Percentiles rank a stretch among this genome's conserved stretches.
Conservation (phyloP, 2,329 filamentous ascomycete species). For the Aspergillus neoniger region DNA sequence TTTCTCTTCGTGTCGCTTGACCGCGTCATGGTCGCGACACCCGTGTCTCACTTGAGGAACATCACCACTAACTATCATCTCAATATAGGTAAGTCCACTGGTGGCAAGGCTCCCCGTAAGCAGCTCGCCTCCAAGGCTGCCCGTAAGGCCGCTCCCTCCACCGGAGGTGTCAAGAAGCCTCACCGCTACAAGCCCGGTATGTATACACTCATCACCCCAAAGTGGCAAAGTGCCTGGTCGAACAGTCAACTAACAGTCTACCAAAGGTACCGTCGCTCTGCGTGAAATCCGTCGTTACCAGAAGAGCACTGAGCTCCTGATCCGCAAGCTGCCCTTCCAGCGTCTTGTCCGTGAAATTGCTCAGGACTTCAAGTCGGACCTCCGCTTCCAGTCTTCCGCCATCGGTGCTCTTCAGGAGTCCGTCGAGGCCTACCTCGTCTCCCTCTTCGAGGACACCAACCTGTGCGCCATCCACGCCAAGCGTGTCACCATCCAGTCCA, state of each 20-base stretch:
- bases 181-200: constrained; percentile 81
- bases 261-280: constrained; percentile 80
- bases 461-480: constrained; percentile 98
- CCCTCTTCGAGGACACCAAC: constrained; percentile 98
- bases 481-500: constrained; percentile 92
- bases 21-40: constrained; percentile 23
- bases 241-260: constrained; percentile 27
- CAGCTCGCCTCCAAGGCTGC: constrained; percentile 99
- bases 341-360: constrained; percentile 96
- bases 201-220: constrained; percentile 17
- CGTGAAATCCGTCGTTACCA: constrained; percentile 99
- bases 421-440: constrained; percentile 97
- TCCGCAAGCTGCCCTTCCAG: constrained; percentile 97
- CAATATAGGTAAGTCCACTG: constrained; percentile 68
- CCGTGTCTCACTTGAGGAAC: constrained; percentile 21
- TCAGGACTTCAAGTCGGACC: constrained; percentile 91
- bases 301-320: constrained; percentile 92
- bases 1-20: constrained; percentile 18
- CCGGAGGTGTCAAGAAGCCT: constrained; percentile 96
- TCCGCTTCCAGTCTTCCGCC: constrained; percentile 97
- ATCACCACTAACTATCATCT: constrained; percentile 30
- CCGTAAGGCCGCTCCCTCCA: constrained; percentile 96
- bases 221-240: constrained; percentile 2
- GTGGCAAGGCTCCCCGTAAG: constrained; percentile 79
- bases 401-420: constrained; percentile 98